Evolutionary conservation across 2,329 filamentous ascomycete genomes (phyloP).

Genomic region (Fusarium sp.): DNA sequence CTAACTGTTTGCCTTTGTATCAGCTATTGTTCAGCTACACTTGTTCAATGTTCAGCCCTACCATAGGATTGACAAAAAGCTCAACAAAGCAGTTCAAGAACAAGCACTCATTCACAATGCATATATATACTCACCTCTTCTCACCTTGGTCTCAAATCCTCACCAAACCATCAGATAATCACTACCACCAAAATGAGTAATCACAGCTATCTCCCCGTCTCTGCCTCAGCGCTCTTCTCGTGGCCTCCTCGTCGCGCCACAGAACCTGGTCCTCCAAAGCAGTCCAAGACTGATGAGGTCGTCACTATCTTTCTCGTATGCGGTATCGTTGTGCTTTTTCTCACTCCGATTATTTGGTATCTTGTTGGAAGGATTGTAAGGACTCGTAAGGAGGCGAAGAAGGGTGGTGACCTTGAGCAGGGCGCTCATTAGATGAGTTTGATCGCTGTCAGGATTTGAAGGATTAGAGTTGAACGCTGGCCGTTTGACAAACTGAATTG

Average conservation of each 20-base stretch:
- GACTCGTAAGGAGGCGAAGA: not conserved
- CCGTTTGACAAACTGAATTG: not conserved
- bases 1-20: not conserved
- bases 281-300: not conserved
- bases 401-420: not conserved
- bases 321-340: constrained; percentile 16
- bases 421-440: not conserved
- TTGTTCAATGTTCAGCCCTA: not conserved
- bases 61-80: not conserved
- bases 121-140: not conserved
- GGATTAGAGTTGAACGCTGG: not conserved
- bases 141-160: not conserved
- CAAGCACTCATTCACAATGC: not conserved
- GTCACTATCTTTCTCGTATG: constrained; percentile 8
- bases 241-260: constrained; percentile 20
- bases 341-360: constrained; percentile 12
- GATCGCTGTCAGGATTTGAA: not conserved
- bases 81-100: constrained; percentile 2
- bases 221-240: not conserved
- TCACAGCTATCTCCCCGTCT: not conserved
- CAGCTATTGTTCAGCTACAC: too few relatives aligned
- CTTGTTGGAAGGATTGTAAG: not conserved
- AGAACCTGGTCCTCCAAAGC: not conserved
- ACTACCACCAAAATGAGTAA: constrained; percentile 9
- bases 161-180: not conserved